Evolutionary conservation across 805 yeast genomes (phyloP), one percentile per base, ranked within the genome.

Genomic region (Kregervanrija delftensis): DNA sequence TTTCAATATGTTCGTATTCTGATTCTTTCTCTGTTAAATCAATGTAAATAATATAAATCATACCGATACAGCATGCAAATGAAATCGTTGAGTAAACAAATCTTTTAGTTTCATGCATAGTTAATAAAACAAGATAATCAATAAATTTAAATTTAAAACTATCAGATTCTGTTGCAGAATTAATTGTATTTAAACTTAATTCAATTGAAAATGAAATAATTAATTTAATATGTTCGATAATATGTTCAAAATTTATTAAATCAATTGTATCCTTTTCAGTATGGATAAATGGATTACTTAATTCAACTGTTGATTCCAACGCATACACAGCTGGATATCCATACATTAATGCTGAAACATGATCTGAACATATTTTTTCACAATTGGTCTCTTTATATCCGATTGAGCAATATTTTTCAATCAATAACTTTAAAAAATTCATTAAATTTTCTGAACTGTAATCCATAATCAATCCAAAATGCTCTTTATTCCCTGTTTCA

Each of bases 281-380:
- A 64, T 91, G 99, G 51, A 89, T 83, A 58, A 70, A 82, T 39
- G 81, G 83, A 63, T 79, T 81, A 3, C 80, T 71, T 50, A 71
- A 71, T 44, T 76, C 73, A 61, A 87, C 74, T 46, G 75, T 83
- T 37, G 87, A 73, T 63, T 93, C 99, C 51, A 84, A 77, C 39
- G 87, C 84, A 63, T 88, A 86, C 31, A 88, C 77, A 9, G 88
- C 75, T 4, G 97, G 97, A 64, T 72, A 88, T 0, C 97, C 97
- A 55, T 76, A 77, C 59, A 83, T 80, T 42, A 79, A 63, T 1
- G 96, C 96, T 40, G 95, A 80, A 5, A 93, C 83, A 63, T 89
- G 96, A 66, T 91, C 98, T 13, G 95, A 83, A 64, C 98, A 90
- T 0, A 95, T 93, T 57, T 89, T 88, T 1, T 96, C 96, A 66